Evolutionary conservation across 352 stramenopile genomes (phyloP), one percentile per base, ranked within the genome.

Genomic region (Pythium brachiatum): DNA sequence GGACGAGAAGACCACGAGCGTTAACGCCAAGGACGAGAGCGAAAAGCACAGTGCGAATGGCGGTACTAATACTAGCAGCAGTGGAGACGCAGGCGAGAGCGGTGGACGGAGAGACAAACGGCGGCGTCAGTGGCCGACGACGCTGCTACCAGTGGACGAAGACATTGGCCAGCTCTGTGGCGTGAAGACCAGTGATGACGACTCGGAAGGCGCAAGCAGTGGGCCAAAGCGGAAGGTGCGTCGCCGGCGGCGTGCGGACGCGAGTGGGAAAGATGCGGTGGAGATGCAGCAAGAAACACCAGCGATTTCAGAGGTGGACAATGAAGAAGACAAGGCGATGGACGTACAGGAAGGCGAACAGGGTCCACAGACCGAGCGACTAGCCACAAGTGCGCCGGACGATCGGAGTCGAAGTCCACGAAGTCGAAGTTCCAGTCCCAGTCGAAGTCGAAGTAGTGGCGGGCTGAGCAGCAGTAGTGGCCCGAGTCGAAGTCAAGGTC

Each of bases 71-170:
- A 20, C 16, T 29, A 29, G 39, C 1, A 9, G 18, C 5, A 12
- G 34, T 34, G 11, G 53, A 25, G 13, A 1, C 9, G 36, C 34
- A 20, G 43, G 21, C 25, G 52, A 62, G 18, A 46, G 34, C 20
- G 29, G 34, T 3, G 55, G 53, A 15, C 29, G 43, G 3, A 55
- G 78, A 12, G 60, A 68, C 41, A 72, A 75, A 34, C 73, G 78
- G n/a, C 86, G 89, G 55, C 80, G 84, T 32, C 90, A 89, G 60
- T 92, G 83, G 83, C 78, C 79, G 13, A 92, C 83, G 16, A 92
- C 83, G 13, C 68, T 92, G 13, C 64, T 83, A 27, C 43, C 54
- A 1, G 53, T 64, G 27, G 58, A 66, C n/a, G 64, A 72, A 53
- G 64, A 48, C 46, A 54, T 64, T 21, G 31, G 34, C 6, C 44